Conservation (phyloP, 108 stramenopile genomes). For the Nitzschia sp. region DNA sequence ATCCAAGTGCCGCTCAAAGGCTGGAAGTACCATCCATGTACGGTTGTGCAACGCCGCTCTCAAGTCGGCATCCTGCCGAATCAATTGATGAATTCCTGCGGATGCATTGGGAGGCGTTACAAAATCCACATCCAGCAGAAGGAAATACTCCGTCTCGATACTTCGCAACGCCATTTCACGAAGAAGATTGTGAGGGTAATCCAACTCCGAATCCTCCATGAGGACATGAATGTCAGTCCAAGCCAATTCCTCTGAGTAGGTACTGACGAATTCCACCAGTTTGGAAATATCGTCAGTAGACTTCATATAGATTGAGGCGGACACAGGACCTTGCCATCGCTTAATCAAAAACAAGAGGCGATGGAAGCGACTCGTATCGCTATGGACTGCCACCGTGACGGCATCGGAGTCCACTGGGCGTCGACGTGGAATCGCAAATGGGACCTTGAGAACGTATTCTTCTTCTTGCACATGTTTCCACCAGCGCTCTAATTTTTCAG, state of each 20-base stretch:
- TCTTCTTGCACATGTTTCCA: neutral
- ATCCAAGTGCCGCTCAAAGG: neutral
- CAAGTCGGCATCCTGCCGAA: neutral
- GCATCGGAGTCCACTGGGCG: too few relatives aligned
- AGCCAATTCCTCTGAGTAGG: neutral
- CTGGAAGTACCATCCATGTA: constrained; percentile 5
- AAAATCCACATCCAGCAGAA: constrained; percentile 29
- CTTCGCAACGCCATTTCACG: constrained; percentile 13
- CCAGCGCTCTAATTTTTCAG: neutral
- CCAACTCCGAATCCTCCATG: neutral
- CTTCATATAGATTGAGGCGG: neutral
- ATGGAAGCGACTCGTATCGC: constrained; percentile 2
- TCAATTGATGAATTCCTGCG: neutral
- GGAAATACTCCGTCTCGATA: constrained; percentile 21
- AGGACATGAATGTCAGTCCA: constrained; percentile 3
- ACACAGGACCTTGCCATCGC: constrained; percentile 8
- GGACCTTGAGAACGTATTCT: neutral
- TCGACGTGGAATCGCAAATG: neutral
- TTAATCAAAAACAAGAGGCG: neutral
- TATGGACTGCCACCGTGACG: constrained; percentile 1
- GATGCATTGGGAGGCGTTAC: constrained; percentile 8
- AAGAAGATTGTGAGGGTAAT: constrained; percentile 25
- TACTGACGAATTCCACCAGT: neutral
- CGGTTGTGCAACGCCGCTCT: neutral
- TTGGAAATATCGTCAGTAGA: neutral